Base-by-base conservation (phyloP, 345 rosid genomes). In the Bruguiera parviflora region DNA sequence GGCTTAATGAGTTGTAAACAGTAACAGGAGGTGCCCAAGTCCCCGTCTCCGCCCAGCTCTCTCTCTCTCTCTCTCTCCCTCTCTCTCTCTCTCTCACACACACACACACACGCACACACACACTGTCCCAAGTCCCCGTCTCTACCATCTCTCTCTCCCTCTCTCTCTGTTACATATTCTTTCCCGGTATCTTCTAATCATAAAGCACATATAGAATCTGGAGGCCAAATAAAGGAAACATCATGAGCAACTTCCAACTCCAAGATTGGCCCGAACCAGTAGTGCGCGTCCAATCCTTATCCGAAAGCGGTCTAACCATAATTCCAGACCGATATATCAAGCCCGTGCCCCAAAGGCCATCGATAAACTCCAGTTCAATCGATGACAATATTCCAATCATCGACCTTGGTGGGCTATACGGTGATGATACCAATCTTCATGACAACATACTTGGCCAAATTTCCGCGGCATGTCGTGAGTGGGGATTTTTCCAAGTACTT, bases 181-280 rank as follows among this genome's bases (percentile, higher is more conserved):
- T 57, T 63, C 35, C 55, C 32, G 25, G 51, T 21, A 31, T 43
- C 65, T 57, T 22, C 43, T 28, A 31, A 32, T 24, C 7, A 53
- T 16, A 47, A 16, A 71, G 74, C 29, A 69, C 16, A 43, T 11
- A 58, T 61, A 35, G 32, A 61, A 39, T 49, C 69, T 43, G 69
- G 67, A 55, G 27, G 58, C 29, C 71, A 31, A 28, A 27, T 11
- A 7, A 60, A 21, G 16, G 6, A 20, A 27, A 62, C 61, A 37
- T 15, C 61, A 76, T 85, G 86, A 78, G 49, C 79, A 82, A 43
- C 18, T 43, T 18, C 49, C 18, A 16, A 73, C 71, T 81, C 57
- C 87, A 84, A 22, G 95, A 86, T 20, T 94, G 99, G 99, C 97
- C 99, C 4, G 99, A 94, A 77, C 99, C 96, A 6, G 78, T 94